These are phyloP conservation scores for Dryas alaskensis DNA, from an alignment of 306 rosid species.

Conservation along the genomic window DNA sequence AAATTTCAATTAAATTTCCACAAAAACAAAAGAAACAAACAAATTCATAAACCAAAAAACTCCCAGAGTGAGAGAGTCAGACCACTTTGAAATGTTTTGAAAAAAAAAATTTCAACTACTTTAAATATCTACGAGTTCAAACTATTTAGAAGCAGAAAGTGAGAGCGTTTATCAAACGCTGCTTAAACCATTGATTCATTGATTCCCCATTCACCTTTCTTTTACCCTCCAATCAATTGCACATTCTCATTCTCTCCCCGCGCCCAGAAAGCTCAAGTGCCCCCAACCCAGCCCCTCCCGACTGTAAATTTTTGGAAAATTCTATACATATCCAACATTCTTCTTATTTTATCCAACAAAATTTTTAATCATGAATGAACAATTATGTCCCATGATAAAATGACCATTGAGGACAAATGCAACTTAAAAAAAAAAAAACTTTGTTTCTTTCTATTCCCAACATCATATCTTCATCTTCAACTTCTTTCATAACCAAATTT, in stretches of 20 bases:
- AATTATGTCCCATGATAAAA: too few species aligned
- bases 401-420: too few species aligned
- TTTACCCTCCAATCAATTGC: conserved; percentile 22
- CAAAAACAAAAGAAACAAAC: not conserved
- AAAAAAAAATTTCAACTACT: not conserved
- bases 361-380: too few species aligned
- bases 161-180: conserved; percentile 13
- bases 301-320: too few species aligned
- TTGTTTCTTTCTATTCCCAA: too few species aligned
- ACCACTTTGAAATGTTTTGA: conserved; percentile 22
- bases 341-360: too few species aligned
- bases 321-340: too few species aligned
- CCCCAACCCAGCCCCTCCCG: too few species aligned
- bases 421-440: too few species aligned
- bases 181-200: conserved; percentile 19
- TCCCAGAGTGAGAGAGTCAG: not conserved
- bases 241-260: conserved; percentile 6
- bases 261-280: not conserved
- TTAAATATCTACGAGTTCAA: not conserved
- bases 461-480: too few species aligned
- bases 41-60: conserved; percentile 8
- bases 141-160: not conserved
- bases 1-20: not conserved
- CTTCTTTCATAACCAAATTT: too few species aligned
- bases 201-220: conserved; percentile 2